These are phyloP conservation scores for Eremothecium coryli DNA, from an alignment of 1,139 yeast species.

Conservation along the genomic window DNA sequence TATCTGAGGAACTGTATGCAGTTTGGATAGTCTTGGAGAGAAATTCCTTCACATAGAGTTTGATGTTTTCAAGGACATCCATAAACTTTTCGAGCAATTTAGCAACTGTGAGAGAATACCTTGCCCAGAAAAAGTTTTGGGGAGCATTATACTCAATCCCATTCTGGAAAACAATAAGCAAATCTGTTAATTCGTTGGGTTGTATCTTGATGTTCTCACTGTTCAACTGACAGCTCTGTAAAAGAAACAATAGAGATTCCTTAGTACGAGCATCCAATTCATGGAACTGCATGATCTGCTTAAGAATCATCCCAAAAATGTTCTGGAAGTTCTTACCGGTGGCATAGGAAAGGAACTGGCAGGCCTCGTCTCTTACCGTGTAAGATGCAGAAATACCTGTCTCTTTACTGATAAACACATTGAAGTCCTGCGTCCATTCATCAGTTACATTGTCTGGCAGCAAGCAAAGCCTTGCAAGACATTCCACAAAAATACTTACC, in stretches of 20 bases:
- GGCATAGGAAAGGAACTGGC: constrained; percentile 7
- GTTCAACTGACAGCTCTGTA: constrained; percentile 21
- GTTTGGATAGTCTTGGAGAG: constrained; percentile 34
- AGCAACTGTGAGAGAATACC: constrained; percentile 46
- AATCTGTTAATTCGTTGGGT: constrained; percentile 1
- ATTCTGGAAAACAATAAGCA: background rate
- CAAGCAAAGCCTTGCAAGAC: constrained; percentile 16
- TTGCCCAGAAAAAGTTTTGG: constrained; percentile 30
- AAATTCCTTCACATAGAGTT: constrained; percentile 34
- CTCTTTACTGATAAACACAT: constrained; percentile 61
- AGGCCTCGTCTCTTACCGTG: constrained; percentile 42
- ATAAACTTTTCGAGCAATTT: constrained; percentile 47
- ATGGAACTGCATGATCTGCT: constrained; percentile 4
- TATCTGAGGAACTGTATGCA: constrained; percentile 20
- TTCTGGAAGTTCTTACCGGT: background rate
- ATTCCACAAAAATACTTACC: constrained; percentile 10
- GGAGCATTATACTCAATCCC: background rate
- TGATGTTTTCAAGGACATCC: constrained; percentile 29
- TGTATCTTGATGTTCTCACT: constrained; percentile 15
- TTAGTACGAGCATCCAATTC: constrained; percentile 22
- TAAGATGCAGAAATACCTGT: constrained; percentile 49
- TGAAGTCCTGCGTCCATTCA: constrained; percentile 46
- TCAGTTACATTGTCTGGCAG: constrained; percentile 29
- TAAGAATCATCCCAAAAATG: background rate
- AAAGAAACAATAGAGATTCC: constrained; percentile 29